phyloP scores from a whole-genome alignment of 352 stramenopile species.

The Globisporangium canariense region DNA sequence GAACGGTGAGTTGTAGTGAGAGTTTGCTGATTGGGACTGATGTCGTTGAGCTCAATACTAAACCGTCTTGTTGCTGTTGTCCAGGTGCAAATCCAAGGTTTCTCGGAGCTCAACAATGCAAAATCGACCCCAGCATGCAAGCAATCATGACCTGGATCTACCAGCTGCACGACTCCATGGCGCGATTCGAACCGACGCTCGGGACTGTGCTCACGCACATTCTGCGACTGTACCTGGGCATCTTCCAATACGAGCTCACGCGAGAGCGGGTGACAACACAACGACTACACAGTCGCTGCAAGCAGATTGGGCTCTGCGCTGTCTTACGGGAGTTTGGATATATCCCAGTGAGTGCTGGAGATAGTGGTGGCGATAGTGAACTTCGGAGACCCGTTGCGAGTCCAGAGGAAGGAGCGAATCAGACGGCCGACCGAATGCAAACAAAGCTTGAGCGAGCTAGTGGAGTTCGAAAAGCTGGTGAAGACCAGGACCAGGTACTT shows the following conservation, averaged over 20 bases:
- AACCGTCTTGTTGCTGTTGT: not conserved
- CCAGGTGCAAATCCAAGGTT: not conserved
- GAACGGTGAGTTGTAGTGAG: slow-evolving; percentile 15
- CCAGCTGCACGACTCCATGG: slow-evolving; percentile 7
- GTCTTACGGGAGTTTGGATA: slow-evolving; percentile 6
- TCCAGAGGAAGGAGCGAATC: not conserved
- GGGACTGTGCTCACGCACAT: not conserved
- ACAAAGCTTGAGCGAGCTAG: not conserved
- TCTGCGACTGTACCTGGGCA: slow-evolving; percentile 4
- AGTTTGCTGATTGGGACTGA: not conserved
- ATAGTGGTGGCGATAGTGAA: not conserved
- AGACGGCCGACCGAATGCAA: not conserved
- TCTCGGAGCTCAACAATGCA: not conserved
- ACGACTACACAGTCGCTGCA: slow-evolving; percentile 11
- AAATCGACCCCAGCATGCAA: slow-evolving; percentile 6
- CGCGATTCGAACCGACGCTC: slow-evolving; percentile 10
- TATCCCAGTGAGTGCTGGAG: not conserved
- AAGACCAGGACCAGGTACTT: not conserved
- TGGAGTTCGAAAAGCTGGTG: not conserved
- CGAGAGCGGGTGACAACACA: not conserved
- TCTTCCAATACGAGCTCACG: slow-evolving; percentile 10
- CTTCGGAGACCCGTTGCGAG: not conserved
- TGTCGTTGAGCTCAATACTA: no score
- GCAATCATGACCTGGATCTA: slow-evolving; percentile 8
- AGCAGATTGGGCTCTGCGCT: slow-evolving; percentile 9